These are phyloP conservation scores for Colletotrichum spaethianum DNA, from an alignment of 2,329 filamentous ascomycete species.

Conservation along the genomic window DNA sequence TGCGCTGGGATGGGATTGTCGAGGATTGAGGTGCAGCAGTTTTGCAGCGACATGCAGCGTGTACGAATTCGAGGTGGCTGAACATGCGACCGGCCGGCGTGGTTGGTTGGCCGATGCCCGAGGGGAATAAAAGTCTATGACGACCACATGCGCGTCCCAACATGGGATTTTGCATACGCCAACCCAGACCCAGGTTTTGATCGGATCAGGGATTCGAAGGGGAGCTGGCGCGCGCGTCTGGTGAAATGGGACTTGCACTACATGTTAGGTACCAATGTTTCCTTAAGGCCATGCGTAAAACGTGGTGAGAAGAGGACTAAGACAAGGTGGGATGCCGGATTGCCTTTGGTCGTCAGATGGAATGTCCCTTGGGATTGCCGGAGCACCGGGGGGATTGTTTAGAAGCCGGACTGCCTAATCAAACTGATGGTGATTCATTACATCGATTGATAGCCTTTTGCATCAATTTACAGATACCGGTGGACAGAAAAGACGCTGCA, in stretches of 20 bases:
- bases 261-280: not conserved
- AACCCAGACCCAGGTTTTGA: not conserved
- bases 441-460: not conserved
- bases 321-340: not conserved
- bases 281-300: not conserved
- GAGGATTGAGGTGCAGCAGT: slow-evolving; percentile 10
- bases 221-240: not conserved
- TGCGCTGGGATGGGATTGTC: slow-evolving; percentile 9
- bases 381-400: not conserved
- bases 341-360: no score
- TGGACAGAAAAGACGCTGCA: not conserved
- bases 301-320: not conserved
- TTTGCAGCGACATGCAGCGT: slow-evolving; percentile 1
- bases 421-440: slow-evolving; percentile 12
- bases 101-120: slow-evolving; percentile 22
- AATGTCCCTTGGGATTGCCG: not conserved
- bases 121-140: slow-evolving; percentile 36
- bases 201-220: slow-evolving; percentile 6
- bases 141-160: slow-evolving; percentile 33
- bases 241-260: not conserved
- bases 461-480: not conserved
- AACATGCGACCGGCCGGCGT: not conserved
- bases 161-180: slow-evolving; percentile 33
- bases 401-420: not conserved
- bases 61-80: not conserved